Conservation (phyloP, 345 rosid species). For the Linum usitatissimum region DNA sequence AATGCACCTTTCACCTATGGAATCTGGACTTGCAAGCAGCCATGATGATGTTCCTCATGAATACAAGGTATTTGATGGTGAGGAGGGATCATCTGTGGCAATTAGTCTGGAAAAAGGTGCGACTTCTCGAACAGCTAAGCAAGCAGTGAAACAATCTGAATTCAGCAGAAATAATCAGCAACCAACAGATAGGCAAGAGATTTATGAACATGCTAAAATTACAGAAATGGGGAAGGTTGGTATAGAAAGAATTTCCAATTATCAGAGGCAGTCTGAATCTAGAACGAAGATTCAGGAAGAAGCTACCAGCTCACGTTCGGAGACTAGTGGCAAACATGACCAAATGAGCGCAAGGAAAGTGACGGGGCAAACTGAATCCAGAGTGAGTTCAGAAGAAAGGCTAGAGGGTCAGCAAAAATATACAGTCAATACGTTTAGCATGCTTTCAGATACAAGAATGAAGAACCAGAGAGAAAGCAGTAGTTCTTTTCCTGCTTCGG, state of each 20-base stretch:
- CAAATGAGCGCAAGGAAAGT: constrained; percentile 27
- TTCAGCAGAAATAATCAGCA: constrained; percentile 31
- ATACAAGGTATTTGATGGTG: constrained; percentile 6
- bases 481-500: constrained; percentile 22
- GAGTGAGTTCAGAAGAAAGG: constrained; percentile 25
- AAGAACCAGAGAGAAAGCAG: constrained; percentile 28
- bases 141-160: constrained; percentile 22
- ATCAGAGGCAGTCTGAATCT: constrained; percentile 34
- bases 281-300: constrained; percentile 32
- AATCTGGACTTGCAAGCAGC: constrained; percentile 22
- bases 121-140: constrained; percentile 23
- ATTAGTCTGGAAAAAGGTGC: constrained; percentile 29
- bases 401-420: constrained; percentile 23
- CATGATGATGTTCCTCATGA: constrained; percentile 12
- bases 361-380: constrained; percentile 23
- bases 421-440: constrained; percentile 22
- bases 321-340: constrained; percentile 20
- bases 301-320: constrained; percentile 22
- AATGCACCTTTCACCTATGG: constrained; percentile 30
- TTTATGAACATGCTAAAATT: constrained; percentile 22
- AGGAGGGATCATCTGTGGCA: constrained; percentile 23
- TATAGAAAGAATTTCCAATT: constrained; percentile 30
- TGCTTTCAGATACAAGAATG: constrained; percentile 30
- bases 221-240: constrained; percentile 27
- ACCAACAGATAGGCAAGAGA: constrained; percentile 27